A percentile compares a stretch with the other conserved stretches of the same genome.
Evolutionary conservation across 768 basidiomycete genomes (phyloP).

Genomic region (Hypholoma fasciculare): DNA sequence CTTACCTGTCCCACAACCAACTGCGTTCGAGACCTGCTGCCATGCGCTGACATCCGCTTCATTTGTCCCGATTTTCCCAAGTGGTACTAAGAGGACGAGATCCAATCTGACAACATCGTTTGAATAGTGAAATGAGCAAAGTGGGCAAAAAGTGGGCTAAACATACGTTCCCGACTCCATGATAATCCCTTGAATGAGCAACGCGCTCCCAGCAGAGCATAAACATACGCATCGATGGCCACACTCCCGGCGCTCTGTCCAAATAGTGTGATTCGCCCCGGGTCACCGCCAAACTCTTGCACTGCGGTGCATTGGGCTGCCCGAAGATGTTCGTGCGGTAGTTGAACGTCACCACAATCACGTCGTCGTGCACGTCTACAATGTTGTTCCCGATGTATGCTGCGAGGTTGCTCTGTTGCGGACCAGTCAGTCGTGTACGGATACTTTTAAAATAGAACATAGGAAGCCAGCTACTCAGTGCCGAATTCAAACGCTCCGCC

Average conservation of each 20-base stretch:
- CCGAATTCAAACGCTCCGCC: constrained; percentile 39
- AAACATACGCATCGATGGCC: too few relatives aligned
- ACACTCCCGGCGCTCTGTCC: background rate
- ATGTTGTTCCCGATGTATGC: constrained; percentile 29
- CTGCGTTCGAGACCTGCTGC: constrained; percentile 20
- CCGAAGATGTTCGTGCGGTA: constrained; percentile 41
- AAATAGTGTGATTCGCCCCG: constrained; percentile 34
- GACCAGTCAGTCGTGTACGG: background rate
- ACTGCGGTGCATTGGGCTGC: constrained; percentile 38
- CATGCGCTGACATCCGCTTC: background rate
- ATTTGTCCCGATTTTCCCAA: background rate
- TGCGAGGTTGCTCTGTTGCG: constrained; percentile 26
- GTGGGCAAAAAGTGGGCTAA: background rate
- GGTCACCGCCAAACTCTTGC: constrained; percentile 41
- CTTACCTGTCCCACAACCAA: constrained; percentile 34
- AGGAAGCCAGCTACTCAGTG: constrained; percentile 20
- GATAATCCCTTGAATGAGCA: constrained; percentile 17
- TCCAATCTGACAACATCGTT: background rate
- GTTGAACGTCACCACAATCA: constrained; percentile 37
- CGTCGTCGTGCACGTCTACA: constrained; percentile 32
- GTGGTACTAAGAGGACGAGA: constrained; percentile 1
- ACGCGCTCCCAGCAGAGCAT: too few relatives aligned
- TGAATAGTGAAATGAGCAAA: background rate
- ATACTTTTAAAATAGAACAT: background rate
- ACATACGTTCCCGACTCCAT: constrained; percentile 4